Evolutionary conservation across 1,284 basidiomycete genomes (phyloP).

Genomic region (Ustilago esculenta): DNA sequence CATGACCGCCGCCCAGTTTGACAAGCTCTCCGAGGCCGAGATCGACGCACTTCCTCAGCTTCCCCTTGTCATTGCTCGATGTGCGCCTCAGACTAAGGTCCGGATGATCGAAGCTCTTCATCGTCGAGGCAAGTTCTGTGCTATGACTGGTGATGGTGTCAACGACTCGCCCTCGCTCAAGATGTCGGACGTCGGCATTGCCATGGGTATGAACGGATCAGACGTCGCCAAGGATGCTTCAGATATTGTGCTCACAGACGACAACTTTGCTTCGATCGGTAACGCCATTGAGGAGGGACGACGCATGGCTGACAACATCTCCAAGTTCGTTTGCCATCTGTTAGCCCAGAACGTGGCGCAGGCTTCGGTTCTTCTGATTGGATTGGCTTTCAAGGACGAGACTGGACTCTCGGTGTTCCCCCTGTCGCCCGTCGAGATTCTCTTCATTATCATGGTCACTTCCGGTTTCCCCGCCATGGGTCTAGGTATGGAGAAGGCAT

Average conservation of each 20-base stretch:
- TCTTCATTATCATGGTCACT: constrained; percentile 70
- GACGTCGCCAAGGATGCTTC: constrained; percentile 70
- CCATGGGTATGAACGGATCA: constrained; percentile 64
- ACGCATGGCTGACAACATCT: constrained; percentile 69
- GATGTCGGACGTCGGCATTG: constrained; percentile 65
- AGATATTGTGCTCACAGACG: constrained; percentile 76
- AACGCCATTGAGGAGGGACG: constrained; percentile 77
- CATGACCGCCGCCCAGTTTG: constrained; percentile 74
- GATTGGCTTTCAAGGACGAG: constrained; percentile 75
- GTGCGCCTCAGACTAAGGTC: constrained; percentile 70
- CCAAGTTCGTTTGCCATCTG: constrained; percentile 68
- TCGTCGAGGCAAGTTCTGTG: constrained; percentile 66
- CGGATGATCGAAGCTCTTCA: constrained; percentile 74
- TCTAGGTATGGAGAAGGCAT: constrained; percentile 72
- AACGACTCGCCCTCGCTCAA: constrained; percentile 67
- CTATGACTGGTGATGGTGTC: constrained; percentile 67
- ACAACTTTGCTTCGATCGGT: constrained; percentile 78
- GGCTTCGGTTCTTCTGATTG: constrained; percentile 70
- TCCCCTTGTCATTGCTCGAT: constrained; percentile 74
- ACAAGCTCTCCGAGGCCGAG: constrained; percentile 74
- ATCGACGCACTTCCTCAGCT: constrained; percentile 72
- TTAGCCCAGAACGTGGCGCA: constrained; percentile 65
- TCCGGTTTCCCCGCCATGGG: constrained; percentile 68
- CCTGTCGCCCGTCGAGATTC: constrained; percentile 74
- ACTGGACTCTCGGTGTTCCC: constrained; percentile 74